Conservation (phyloP, 1,139 yeast species). For the Yamadazyma sp. region DNA sequence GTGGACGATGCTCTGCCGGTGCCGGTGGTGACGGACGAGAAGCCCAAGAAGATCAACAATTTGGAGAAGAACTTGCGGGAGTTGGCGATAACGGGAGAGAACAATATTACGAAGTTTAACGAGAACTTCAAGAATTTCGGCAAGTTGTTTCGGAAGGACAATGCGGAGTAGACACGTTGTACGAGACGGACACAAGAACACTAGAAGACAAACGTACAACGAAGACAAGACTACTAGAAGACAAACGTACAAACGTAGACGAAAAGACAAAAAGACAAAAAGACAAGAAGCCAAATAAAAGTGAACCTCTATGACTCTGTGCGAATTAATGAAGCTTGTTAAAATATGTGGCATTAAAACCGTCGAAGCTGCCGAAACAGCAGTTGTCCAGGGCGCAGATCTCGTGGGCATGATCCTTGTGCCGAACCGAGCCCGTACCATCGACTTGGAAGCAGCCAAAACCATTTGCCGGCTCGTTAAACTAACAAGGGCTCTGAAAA, state of each 20-base stretch:
- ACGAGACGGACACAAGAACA: too few species aligned
- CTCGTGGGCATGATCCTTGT: slow-evolving; percentile 84
- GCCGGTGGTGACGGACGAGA: slow-evolving; percentile 17
- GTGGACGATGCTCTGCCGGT: slow-evolving; percentile 11
- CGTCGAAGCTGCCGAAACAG: slow-evolving; percentile 64
- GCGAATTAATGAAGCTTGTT: slow-evolving; percentile 40
- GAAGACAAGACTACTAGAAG: too few species aligned
- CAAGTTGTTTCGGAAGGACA: slow-evolving; percentile 55
- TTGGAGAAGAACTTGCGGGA: slow-evolving; percentile 58
- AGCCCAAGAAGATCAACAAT: slow-evolving; percentile 47
- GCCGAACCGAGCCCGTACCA: slow-evolving; percentile 75
- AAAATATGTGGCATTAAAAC: slow-evolving; percentile 85
- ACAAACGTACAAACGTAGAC: too few species aligned
- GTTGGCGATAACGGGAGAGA: slow-evolving; percentile 52
- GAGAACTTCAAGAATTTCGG: slow-evolving; percentile 61
- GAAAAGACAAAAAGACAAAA: too few species aligned
- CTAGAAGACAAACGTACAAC: too few species aligned
- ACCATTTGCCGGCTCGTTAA: slow-evolving; percentile 46
- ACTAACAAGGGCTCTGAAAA: slow-evolving; percentile 17
- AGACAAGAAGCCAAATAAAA: too few species aligned
- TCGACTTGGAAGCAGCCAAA: slow-evolving; percentile 53
- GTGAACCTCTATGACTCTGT: too few species aligned
- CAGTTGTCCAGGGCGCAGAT: slow-evolving; percentile 71
- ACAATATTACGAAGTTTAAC: slow-evolving; percentile 55
- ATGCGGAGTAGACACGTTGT: slow-evolving; percentile 4